Evolutionary conservation across 768 basidiomycete genomes (phyloP), one percentile per base, ranked within the genome.

Genomic region (Boletus fagicola): DNA sequence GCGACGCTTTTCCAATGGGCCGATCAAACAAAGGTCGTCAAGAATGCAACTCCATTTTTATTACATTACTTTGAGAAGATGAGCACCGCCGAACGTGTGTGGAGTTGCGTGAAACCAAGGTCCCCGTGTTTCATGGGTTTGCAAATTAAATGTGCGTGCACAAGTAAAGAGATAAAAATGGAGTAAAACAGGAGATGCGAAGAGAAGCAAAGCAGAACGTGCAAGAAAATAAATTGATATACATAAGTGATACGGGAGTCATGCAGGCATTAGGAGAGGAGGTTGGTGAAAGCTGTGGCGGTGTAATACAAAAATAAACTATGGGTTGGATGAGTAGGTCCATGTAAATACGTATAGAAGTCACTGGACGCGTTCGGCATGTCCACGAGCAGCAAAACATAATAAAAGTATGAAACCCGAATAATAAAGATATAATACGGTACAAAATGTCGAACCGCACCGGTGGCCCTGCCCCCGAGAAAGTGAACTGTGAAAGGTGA

Each of bases 311-410:
- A 12, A 54, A 26, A 58, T 63, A 58, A 56, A 47, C 24, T 60
- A 68, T 26, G 22, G 22, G 15, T 16, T n/a, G 57, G n/a, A 49
- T 36, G 54, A 15, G 47, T 22, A 24, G 20, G 61, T 69, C 60
- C 51, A 10, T 65, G 54, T 69, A 62, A 59, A 53, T 71, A 69
- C 57, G 67, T 51, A 60, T 56, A 45, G 31, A 28, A 28, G 36
- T 20, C n/a, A n/a, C n/a, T n/a, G 54, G 61, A 60, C 62, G 22
- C 54, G 54, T 47, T 49, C 42, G 8, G 46, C 36, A 53, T 35
- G 47, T 54, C 62, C 56, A 50, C 6, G 30, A n/a, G 18, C 18
- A 30, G 16, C 24, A 42, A 51, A 9, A 30, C 48, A 22, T 5
- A 12, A 45, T 50, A 46, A 39, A 61, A 53, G 15, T 57, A 69